Evolutionary conservation across 2,329 filamentous ascomycete genomes (phyloP), one percentile per base, ranked within the genome.

Genomic region (Anthostomella pinea): DNA sequence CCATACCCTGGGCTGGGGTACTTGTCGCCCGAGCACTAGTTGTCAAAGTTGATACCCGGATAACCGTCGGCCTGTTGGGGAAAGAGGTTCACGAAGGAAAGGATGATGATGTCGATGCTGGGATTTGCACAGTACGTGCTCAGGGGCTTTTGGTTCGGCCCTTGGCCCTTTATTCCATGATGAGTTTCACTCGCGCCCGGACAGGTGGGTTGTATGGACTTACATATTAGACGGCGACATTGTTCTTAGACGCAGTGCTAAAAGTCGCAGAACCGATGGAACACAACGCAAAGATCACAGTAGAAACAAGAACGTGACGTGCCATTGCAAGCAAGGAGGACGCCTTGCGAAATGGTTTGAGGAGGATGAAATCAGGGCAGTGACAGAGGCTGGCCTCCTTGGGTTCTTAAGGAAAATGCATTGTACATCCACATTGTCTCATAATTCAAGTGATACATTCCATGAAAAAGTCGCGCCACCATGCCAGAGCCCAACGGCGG

Each of bases 171-270:
- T 33, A 6, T 8, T 15, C 9, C 15, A 10, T n/a, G n/a, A n/a
- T n/a, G n/a, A n/a, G n/a, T n/a, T n/a, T n/a, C n/a, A n/a, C n/a
- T n/a, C n/a, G n/a, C n/a, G n/a, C n/a, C n/a, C n/a, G n/a, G n/a
- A n/a, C n/a, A 20, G 13, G 24, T n/a, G 11, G 10, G 9, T 29
- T 8, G n/a, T 24, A 13, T 5, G 11, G 1, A 16, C 53, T 39
- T 56, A 68, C 66, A 49, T 63, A 70, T 43, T 69, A 70, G 4
- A 68, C 56, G 6, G 57, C 66, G 21, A 69, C 54, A 43, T 69
- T 69, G 25, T 55, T 56, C 34, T 63, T 62, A 1, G 59, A 59
- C 4, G 34, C 45, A 19, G 54, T 45, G 37, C 57, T 50, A 41
- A 65, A 66, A 6, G 46, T 41, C 26, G 46, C 53, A 9, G 41